phyloP scores from a whole-genome alignment of 768 basidiomycete species.

The Hericium coralloides region DNA sequence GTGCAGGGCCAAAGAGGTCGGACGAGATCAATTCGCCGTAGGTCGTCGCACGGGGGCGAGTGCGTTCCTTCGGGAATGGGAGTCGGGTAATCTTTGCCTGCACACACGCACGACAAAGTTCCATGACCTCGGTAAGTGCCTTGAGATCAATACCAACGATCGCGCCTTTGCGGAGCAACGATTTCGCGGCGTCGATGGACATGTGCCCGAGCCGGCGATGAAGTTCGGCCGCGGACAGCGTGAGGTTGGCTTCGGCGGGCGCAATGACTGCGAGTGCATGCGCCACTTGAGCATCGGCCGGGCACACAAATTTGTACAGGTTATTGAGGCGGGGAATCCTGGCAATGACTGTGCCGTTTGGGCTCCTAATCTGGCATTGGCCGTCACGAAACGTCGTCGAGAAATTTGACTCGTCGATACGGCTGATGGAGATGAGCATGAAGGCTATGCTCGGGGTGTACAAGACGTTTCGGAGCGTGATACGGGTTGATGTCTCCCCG shows the following conservation, averaged over 20 bases:
- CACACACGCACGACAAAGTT: neutral
- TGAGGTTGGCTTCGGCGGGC: neutral
- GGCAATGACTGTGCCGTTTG: neutral
- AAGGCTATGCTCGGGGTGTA: neutral
- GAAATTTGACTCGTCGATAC: neutral
- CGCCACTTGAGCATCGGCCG: neutral
- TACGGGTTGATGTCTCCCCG: neutral
- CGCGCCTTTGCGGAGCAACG: neutral
- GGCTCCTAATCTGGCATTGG: neutral
- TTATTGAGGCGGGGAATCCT: neutral
- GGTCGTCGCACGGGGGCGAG: neutral
- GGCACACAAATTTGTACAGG: neutral
- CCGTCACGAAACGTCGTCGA: neutral
- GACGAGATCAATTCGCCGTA: neutral
- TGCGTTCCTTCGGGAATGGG: neutral
- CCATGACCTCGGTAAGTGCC: neutral
- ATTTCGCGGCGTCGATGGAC: neutral
- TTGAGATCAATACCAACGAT: neutral
- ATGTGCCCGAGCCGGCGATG: neutral
- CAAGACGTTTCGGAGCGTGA: neutral
- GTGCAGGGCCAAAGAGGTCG: neutral
- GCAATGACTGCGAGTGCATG: too few species aligned
- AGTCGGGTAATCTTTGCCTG: neutral
- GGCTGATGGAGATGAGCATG: neutral
- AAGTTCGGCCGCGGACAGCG: neutral